phyloP scores from a whole-genome alignment of 2,329 filamentous ascomycete species.

The Colletotrichum cereale region DNA sequence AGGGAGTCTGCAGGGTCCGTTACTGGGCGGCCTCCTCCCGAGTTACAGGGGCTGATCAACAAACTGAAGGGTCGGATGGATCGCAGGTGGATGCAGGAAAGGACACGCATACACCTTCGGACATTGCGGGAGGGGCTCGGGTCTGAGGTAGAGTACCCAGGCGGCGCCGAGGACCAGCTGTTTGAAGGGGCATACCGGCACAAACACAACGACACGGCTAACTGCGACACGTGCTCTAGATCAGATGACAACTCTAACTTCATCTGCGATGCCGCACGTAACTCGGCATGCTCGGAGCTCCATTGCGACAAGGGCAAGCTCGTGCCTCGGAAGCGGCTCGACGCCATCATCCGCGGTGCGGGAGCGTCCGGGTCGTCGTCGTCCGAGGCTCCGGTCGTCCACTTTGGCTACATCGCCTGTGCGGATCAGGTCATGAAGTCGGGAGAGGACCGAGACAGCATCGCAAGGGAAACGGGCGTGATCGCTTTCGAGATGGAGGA shows the following conservation, averaged over 20 bases:
- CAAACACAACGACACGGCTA: not conserved
- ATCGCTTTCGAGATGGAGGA: not conserved
- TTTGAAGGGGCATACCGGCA: not conserved
- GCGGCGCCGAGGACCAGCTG: not conserved
- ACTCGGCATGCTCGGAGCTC: not conserved
- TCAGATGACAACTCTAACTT: not conserved
- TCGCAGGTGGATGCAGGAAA: not conserved
- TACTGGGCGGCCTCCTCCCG: not conserved
- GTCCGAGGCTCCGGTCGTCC: not conserved
- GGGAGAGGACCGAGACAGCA: not conserved
- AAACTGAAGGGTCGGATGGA: not conserved
- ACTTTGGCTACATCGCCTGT: not conserved
- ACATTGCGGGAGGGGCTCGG: not conserved
- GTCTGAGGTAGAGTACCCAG: not conserved
- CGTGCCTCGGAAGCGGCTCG: not conserved
- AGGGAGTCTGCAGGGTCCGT: not conserved
- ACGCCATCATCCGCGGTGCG: not conserved
- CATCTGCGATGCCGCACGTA: not conserved
- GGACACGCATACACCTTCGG: not conserved
- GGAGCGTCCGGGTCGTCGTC: not conserved
- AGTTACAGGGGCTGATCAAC: not conserved
- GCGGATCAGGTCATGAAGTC: not conserved
- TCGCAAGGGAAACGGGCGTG: not conserved
- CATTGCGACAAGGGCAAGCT: not conserved
- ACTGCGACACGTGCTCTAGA: not conserved